Evolutionary conservation across 768 basidiomycete genomes (phyloP), one percentile per base, ranked within the genome.

Genomic region (Epithele typhae): DNA sequence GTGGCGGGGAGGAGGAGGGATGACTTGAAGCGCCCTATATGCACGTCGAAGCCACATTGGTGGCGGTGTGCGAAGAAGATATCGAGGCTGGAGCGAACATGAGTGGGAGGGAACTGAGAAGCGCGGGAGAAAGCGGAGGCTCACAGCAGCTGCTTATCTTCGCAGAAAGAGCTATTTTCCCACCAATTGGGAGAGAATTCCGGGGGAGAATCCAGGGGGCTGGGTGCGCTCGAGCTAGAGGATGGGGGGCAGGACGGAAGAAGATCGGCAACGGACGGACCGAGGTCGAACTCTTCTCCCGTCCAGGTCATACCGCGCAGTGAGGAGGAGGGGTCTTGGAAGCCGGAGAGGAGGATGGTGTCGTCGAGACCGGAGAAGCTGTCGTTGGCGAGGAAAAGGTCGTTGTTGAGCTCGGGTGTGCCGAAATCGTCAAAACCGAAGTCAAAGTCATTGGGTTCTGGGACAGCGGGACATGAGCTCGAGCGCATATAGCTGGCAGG

Each of bases 31-130:
- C 72, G 64, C 45, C 64, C 68, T 40, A 73, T 64, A 57, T 76
- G 69, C 33, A 74, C 66, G 56, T 78, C 77, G 58, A 79, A 79
- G 57, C 72, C 75, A 52, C 78, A 81, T 56, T 82, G 79, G 53
- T 78, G 74, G 43, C 74, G 69, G 57, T 82, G 79, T 6, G 66
- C 65, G 44, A 80, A 65, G 61, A 82, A 82, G 12, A 77, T 68
- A 30, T 77, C 70, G 40, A 82, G 61, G 24, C 82, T 45, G 49
- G 42, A 25, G n/a, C n/a, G n/a, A n/a, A n/a, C n/a, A n/a, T n/a
- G n/a, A n/a, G n/a, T n/a, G n/a, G n/a, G n/a, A 48, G 36, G 34
- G 39, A 21, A 30, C 8, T 27, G 25, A 25, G 14, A 30, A 7
- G 35, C 35, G 15, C 46, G 45, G 25, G 3, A 55, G 49, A 25